These are phyloP conservation scores for Rubus idaeus DNA, from an alignment of 306 rosid genomes.

Conservation along the genomic window DNA sequence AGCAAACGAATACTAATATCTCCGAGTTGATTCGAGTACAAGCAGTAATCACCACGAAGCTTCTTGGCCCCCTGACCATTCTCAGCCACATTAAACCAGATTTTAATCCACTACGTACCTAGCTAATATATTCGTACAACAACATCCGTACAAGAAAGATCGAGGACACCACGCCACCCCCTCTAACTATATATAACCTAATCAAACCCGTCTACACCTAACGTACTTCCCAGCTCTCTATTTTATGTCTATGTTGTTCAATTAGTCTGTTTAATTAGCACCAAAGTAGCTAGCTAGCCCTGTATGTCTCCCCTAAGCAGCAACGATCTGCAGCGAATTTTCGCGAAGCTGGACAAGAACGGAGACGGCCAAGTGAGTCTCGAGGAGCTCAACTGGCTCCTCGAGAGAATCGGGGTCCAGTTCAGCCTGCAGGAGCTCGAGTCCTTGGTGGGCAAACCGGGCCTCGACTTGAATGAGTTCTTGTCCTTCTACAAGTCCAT, in stretches of 20 bases:
- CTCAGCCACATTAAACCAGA: not conserved
- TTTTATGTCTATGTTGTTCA: not conserved
- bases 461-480: constrained; percentile 56
- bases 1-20: not conserved
- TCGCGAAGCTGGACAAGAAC: constrained; percentile 60
- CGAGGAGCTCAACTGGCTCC: constrained; percentile 53
- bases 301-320: constrained; percentile 44
- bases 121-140: too few relatives aligned
- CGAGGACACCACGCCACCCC: not conserved
- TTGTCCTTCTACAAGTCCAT: constrained; percentile 59
- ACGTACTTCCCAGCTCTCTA: not conserved
- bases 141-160: not conserved
- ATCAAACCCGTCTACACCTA: not conserved
- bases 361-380: constrained; percentile 62
- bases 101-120: too few relatives aligned
- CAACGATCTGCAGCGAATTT: constrained; percentile 64
- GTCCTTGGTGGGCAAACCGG: constrained; percentile 43
- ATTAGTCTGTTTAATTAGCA: not conserved
- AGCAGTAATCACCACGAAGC: not conserved
- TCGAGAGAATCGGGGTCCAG: constrained; percentile 36
- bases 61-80: constrained; percentile 5
- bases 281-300: not conserved
- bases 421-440: constrained; percentile 49
- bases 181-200: not conserved
- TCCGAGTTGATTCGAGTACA: not conserved